A percentile compares a stretch with the other conserved stretches of the same genome.
phyloP scores from a whole-genome alignment of 768 basidiomycete genomes.

The Leccinum disarticulatum region DNA sequence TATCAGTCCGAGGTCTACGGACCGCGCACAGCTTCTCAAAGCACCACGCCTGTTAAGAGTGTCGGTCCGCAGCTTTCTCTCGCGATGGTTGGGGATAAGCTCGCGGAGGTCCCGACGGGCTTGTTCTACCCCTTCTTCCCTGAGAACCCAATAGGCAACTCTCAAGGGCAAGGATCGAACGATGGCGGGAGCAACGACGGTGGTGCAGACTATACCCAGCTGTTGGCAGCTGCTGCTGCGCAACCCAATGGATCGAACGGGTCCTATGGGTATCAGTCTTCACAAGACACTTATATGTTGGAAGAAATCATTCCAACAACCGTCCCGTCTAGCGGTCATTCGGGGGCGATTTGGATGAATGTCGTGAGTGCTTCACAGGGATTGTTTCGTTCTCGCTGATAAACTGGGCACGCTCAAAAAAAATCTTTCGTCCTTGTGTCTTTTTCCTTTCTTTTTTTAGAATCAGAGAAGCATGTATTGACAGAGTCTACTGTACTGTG shows the following conservation, averaged over 20 bases:
- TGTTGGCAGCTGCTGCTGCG: slow-evolving; percentile 59
- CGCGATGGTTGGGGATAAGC: slow-evolving; percentile 31
- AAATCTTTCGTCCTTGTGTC: neutral
- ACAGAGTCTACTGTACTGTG: slow-evolving; percentile 9
- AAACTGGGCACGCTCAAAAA: slow-evolving; percentile 15
- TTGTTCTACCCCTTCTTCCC: slow-evolving; percentile 82
- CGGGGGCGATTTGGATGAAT: slow-evolving; percentile 43
- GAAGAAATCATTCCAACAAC: slow-evolving; percentile 58
- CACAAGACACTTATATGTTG: slow-evolving; percentile 64
- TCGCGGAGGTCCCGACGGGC: slow-evolving; percentile 66
- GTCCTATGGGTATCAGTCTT: slow-evolving; percentile 53
- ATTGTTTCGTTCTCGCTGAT: slow-evolving; percentile 33
- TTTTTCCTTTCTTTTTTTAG: slow-evolving; percentile 11
- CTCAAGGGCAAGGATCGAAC: slow-evolving; percentile 19
- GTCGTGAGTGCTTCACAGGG: slow-evolving; percentile 39
- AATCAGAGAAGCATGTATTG: slow-evolving; percentile 25
- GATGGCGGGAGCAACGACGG: slow-evolving; percentile 21
- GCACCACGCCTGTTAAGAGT: slow-evolving; percentile 31
- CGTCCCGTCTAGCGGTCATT: slow-evolving; percentile 29
- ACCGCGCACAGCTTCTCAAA: slow-evolving; percentile 26
- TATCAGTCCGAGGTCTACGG: slow-evolving; percentile 39
- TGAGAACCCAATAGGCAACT: slow-evolving; percentile 40
- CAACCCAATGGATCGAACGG: slow-evolving; percentile 53
- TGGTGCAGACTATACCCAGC: slow-evolving; percentile 46
- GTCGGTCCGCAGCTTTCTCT: slow-evolving; percentile 19